A percentile compares a stretch with the other conserved stretches of the same genome.
These are phyloP conservation scores for Neoarthrinium moseri DNA, from an alignment of 2,329 filamentous ascomycete species.

Conservation along the genomic window DNA sequence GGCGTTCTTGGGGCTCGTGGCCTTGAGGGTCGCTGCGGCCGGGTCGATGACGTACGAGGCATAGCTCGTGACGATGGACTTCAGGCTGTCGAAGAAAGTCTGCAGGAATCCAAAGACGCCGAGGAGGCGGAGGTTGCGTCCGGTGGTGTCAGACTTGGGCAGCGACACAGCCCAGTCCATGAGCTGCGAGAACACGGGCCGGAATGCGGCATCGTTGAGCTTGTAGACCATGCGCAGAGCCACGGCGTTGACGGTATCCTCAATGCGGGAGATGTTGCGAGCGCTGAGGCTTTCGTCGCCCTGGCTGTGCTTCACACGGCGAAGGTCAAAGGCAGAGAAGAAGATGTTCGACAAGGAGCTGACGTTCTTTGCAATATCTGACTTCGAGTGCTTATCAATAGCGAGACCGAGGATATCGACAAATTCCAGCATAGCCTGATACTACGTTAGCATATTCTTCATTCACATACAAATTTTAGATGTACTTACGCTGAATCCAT, in stretches of 20 bases:
- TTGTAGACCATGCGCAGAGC: slow-evolving; percentile 93
- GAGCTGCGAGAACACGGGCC: slow-evolving; percentile 84
- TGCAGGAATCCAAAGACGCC: slow-evolving; percentile 80
- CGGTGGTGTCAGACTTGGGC: slow-evolving; percentile 59
- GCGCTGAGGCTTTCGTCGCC: slow-evolving; percentile 40
- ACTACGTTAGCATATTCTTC: slow-evolving; percentile 26
- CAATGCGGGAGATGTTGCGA: slow-evolving; percentile 56
- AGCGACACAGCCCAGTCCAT: slow-evolving; percentile 74
- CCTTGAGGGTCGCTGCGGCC: slow-evolving; percentile 61
- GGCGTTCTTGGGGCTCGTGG: slow-evolving; percentile 40
- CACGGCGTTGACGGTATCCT: slow-evolving; percentile 65
- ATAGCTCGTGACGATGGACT: slow-evolving; percentile 93
- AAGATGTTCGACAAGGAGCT: slow-evolving; percentile 65
- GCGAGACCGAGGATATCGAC: slow-evolving; percentile 68
- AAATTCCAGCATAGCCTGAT: slow-evolving; percentile 64
- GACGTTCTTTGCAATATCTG: slow-evolving; percentile 73
- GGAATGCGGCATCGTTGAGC: slow-evolving; percentile 90
- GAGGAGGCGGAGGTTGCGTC: slow-evolving; percentile 62
- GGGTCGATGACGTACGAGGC: slow-evolving; percentile 80
- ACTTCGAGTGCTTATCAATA: slow-evolving; percentile 77
- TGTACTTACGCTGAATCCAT: slow-evolving; percentile 57
- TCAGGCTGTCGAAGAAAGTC: slow-evolving; percentile 79
- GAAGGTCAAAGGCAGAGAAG: slow-evolving; percentile 61
- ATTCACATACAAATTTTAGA: not conserved
- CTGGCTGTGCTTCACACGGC: slow-evolving; percentile 52